Percentiles rank a stretch among this genome's conserved stretches.
phyloP scores from a whole-genome alignment of 2,329 filamentous ascomycete species.

The Fusarium sp. region DNA sequence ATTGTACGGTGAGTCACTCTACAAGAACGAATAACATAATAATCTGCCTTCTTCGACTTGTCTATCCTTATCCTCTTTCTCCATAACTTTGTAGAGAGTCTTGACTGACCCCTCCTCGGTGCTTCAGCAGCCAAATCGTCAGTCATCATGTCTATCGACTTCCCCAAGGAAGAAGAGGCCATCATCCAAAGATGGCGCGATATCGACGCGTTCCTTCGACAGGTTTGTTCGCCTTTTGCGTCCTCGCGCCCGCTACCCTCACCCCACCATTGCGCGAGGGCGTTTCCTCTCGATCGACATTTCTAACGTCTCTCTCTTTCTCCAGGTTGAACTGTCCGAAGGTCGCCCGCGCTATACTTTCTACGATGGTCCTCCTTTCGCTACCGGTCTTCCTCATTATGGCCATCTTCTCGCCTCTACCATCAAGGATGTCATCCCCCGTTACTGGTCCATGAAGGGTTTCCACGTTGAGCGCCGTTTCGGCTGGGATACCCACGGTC shows the following conservation, averaged over 20 bases:
- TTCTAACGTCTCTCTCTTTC: constrained; percentile 12
- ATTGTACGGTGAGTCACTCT: constrained; percentile 27
- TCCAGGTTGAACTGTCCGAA: constrained; percentile 79
- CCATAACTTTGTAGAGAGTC: neutral
- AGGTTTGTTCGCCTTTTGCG: constrained; percentile 62
- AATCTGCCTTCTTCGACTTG: neutral
- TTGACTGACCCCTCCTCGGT: constrained; percentile 22
- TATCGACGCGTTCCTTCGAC: constrained; percentile 89
- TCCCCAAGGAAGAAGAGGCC: constrained; percentile 89
- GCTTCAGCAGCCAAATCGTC: constrained; percentile 18
- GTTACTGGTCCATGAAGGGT: constrained; percentile 98
- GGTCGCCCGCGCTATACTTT: constrained; percentile 90
- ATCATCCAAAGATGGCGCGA: constrained; percentile 90
- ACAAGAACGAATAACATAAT: neutral
- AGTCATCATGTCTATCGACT: constrained; percentile 83
- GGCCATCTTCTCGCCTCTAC: constrained; percentile 88
- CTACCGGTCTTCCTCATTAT: constrained; percentile 76
- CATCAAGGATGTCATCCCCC: constrained; percentile 96
- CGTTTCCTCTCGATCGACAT: neutral
- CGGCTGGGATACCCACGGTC: constrained; percentile 93
- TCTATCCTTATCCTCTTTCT: neutral
- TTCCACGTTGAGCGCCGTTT: constrained; percentile 92
- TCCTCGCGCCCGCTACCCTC: neutral
- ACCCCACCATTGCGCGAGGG: neutral
- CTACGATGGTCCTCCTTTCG: constrained; percentile 88